A percentile compares a stretch with the other conserved stretches of the same genome.
phyloP scores from a whole-genome alignment of 2,329 filamentous ascomycete genomes.

The Rhinocladiella mackenziei region DNA sequence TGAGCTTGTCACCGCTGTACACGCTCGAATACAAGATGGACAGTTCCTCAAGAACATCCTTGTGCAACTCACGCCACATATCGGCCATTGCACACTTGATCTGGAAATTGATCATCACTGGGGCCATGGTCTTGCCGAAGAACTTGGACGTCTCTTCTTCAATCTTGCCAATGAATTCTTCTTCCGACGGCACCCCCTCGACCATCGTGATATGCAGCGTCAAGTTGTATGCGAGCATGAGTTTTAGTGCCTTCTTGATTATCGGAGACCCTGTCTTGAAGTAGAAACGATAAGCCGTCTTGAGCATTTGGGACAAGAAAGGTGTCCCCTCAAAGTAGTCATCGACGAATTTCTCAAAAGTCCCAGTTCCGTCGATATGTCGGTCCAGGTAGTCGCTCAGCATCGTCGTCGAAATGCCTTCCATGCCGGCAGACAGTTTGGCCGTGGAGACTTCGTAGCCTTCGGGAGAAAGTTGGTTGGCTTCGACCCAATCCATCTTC shows the following conservation, averaged over 20 bases:
- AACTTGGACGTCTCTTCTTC: conserved; percentile 82
- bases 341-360: conserved; percentile 89
- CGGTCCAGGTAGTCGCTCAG: conserved; percentile 91
- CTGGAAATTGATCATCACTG: conserved; percentile 99
- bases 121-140: conserved; percentile 83
- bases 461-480: conserved; percentile 63
- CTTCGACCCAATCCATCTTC: conserved; percentile 89
- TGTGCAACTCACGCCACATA: conserved; percentile 97
- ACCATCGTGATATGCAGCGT: conserved; percentile 93
- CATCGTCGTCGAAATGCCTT: conserved; percentile 75
- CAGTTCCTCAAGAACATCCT: conserved; percentile 91
- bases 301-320: conserved; percentile 92
- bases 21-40: conserved; percentile 93
- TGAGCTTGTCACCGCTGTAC: conserved; percentile 93
- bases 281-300: conserved; percentile 93
- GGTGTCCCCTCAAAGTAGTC: conserved; percentile 94
- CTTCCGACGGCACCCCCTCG: conserved; percentile 79
- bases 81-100: conserved; percentile 96
- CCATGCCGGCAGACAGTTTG: conserved; percentile 80
- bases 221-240: conserved; percentile 92
- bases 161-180: conserved; percentile 74
- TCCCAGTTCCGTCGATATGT: conserved; percentile 84
- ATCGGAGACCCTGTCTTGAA: conserved; percentile 81
- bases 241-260: conserved; percentile 90
- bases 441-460: conserved; percentile 85